Percentiles rank a stretch among this genome's conserved stretches.
Conservation (phyloP, 345 rosid genomes). For the Murraya koenigii region DNA sequence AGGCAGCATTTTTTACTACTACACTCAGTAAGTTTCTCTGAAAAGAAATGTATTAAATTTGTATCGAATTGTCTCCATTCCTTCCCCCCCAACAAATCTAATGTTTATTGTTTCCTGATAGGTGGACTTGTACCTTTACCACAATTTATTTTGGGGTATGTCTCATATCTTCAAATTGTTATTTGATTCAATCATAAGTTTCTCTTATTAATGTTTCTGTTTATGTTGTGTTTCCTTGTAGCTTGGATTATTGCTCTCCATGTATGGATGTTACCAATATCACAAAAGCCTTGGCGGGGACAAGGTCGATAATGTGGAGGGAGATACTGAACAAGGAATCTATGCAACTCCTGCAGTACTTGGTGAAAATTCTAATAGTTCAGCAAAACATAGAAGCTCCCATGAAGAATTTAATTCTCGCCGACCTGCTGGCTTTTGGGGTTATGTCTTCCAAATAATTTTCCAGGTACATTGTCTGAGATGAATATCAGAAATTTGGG, state of each 20-base stretch:
- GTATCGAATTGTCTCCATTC: background rate
- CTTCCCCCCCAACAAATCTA: background rate
- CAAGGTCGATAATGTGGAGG: conserved; percentile 60
- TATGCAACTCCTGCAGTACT: conserved; percentile 6
- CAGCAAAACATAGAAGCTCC: conserved; percentile 34
- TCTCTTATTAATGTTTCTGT: background rate
- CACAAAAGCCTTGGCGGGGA: conserved; percentile 64
- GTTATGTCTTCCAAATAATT: conserved; percentile 63
- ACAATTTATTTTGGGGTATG: conserved; percentile 84
- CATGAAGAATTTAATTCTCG: conserved; percentile 26
- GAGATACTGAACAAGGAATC: conserved; percentile 67
- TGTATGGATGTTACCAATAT: conserved; percentile 70
- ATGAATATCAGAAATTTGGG: background rate
- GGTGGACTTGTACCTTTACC: conserved; percentile 86
- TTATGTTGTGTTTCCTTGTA: conserved; percentile 15
- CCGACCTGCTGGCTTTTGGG: conserved; percentile 61
- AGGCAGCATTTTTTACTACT: conserved; percentile 79
- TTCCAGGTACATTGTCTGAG: conserved; percentile 64
- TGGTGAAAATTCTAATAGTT: conserved; percentile 20
- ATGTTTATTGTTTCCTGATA: conserved; percentile 36
- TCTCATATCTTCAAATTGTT: conserved; percentile 3
- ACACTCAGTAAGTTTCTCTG: conserved; percentile 72
- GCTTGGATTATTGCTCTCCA: conserved; percentile 77
- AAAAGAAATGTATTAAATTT: background rate
- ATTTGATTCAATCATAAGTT: background rate